phyloP scores from a whole-genome alignment of 176 grass and related monocot genomes.

The Echinochloa phyllopogon region DNA sequence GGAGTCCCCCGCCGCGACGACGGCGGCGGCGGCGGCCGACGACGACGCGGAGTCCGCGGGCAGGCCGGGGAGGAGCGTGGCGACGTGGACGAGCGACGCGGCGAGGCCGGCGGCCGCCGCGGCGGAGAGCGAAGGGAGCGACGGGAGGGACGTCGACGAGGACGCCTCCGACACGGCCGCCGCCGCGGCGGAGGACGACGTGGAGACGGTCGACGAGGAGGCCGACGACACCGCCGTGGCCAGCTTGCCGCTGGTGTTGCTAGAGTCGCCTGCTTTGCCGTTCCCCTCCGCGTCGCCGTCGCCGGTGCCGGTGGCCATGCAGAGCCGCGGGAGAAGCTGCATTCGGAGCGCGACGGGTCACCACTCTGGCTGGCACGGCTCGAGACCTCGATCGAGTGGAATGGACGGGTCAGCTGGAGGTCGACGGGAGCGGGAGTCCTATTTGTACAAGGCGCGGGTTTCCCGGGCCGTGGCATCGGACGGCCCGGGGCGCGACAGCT shows the following conservation, averaged over 20 bases:
- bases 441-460: constrained; percentile 35
- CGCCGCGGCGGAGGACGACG: constrained; percentile 35
- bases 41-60: background rate
- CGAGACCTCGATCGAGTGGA: background rate
- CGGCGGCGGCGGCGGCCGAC: constrained; percentile 29
- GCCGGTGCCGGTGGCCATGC: constrained; percentile 16
- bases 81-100: constrained; percentile 44
- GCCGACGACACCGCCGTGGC: constrained; percentile 19
- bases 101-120: background rate
- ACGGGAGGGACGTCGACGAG: constrained; percentile 67
- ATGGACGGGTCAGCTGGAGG: background rate
- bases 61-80: constrained; percentile 48
- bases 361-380: background rate
- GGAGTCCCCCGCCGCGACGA: background rate
- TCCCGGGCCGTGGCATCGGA: constrained; percentile 15
- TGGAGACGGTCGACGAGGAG: constrained; percentile 50
- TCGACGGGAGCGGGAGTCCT: constrained; percentile 1
- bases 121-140: constrained; percentile 50
- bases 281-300: background rate
- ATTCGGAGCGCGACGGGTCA: background rate
- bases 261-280: background rate
- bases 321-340: constrained; percentile 47
- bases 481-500: background rate
- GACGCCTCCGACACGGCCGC: constrained; percentile 62
- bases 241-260: background rate